phyloP scores from a whole-genome alignment of 2,329 filamentous ascomycete species.

The Didymella pinodella region DNA sequence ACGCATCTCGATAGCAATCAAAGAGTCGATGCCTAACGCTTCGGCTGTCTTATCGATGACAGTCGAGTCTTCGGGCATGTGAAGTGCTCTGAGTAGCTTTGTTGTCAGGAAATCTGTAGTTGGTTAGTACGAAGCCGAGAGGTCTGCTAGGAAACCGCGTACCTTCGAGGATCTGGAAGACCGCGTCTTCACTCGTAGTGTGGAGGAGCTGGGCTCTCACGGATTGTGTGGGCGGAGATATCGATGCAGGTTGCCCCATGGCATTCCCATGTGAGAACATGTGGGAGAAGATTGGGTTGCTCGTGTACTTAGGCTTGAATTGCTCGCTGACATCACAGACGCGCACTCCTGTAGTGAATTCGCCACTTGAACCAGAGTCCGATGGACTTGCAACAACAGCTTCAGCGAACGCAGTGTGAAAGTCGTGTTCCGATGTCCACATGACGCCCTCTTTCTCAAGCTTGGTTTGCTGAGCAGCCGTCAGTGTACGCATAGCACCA shows the following conservation, averaged over 20 bases:
- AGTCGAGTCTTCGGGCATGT: constrained; percentile 4
- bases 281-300: constrained; percentile 10
- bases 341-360: constrained; percentile 10
- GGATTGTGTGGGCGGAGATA: background rate
- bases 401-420: constrained; percentile 27
- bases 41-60: constrained; percentile 1
- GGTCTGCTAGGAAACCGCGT: background rate
- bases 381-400: constrained; percentile 12
- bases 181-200: background rate
- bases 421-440: constrained; percentile 26
- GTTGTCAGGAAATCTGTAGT: background rate
- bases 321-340: background rate
- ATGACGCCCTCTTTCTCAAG: constrained; percentile 13
- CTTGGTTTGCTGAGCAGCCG: constrained; percentile 33
- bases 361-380: background rate
- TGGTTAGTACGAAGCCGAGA: background rate
- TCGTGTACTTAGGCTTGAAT: background rate
- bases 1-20: constrained; percentile 51
- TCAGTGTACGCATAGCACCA: constrained; percentile 37
- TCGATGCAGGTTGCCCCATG: background rate
- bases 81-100: constrained; percentile 5
- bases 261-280: background rate
- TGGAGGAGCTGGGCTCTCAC: constrained; percentile 1
- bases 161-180: background rate
- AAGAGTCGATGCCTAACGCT: constrained; percentile 40